Evolutionary conservation across 2,329 filamentous ascomycete species (phyloP).

Genomic region (Biscogniauxia mediterranea): DNA sequence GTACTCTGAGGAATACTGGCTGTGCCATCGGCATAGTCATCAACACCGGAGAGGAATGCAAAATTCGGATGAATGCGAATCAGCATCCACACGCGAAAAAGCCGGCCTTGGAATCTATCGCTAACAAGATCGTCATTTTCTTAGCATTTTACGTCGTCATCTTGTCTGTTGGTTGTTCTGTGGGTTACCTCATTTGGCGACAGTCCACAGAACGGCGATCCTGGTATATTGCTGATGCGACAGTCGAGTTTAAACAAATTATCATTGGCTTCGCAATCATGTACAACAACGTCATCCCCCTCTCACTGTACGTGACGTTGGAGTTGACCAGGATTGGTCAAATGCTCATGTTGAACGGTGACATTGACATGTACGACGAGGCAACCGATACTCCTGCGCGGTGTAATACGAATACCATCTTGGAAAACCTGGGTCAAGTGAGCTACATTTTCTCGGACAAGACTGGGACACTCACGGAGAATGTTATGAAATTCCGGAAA

Average conservation of each 20-base stretch:
- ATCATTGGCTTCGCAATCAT: conserved; percentile 91
- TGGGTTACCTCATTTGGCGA: conserved; percentile 80
- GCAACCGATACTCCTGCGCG: conserved; percentile 81
- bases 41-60: conserved; percentile 88
- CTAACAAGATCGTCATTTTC: conserved; percentile 79
- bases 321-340: conserved; percentile 80
- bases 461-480: conserved; percentile 91
- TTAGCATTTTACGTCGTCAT: conserved; percentile 77
- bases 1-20: conserved; percentile 71
- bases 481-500: conserved; percentile 93
- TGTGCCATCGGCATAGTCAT: conserved; percentile 76
- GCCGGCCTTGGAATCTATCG: conserved; percentile 70
- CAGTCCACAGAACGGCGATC: conserved; percentile 62
- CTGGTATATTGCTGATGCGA: conserved; percentile 73
- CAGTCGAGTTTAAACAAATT: conserved; percentile 75
- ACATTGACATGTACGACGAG: conserved; percentile 89
- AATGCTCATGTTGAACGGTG: conserved; percentile 74
- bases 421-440: conserved; percentile 90
- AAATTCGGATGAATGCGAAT: conserved; percentile 89
- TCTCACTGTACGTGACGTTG: conserved; percentile 87
- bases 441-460: conserved; percentile 92
- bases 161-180: conserved; percentile 76
- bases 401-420: conserved; percentile 90
- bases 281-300: conserved; percentile 93
- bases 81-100: conserved; percentile 84